Evolutionary conservation across 345 rosid species (phyloP).

Genomic region (Euclidium syriacum): DNA sequence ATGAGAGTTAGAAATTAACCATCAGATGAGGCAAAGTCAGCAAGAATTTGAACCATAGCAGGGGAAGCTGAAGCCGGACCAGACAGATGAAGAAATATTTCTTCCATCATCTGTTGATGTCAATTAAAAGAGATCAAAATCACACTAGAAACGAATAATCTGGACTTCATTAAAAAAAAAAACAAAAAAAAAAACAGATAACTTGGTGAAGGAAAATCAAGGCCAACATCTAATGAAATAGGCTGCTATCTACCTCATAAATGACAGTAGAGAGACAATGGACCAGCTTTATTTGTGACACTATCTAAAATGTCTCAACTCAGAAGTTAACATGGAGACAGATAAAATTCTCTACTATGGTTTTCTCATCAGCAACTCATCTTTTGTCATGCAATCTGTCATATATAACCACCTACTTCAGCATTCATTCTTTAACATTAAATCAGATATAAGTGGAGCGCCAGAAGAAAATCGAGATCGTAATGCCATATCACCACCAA

Average conservation of each 20-base stretch:
- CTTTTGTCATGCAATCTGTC: slow-evolving; percentile 1
- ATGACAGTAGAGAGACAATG: neutral
- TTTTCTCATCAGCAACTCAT: neutral
- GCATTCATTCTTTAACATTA: slow-evolving; percentile 5
- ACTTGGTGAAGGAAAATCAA: neutral
- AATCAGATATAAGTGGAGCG: slow-evolving; percentile 1
- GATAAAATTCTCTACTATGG: slow-evolving; percentile 7
- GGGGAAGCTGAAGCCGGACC: slow-evolving; percentile 76
- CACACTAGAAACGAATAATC: slow-evolving; percentile 9
- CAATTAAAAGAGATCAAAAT: slow-evolving; percentile 8
- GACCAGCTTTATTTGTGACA: neutral
- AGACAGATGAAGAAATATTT: slow-evolving; percentile 71
- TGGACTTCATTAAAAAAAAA: neutral
- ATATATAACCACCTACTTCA: slow-evolving; percentile 19
- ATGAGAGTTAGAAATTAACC: slow-evolving; percentile 47
- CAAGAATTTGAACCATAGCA: slow-evolving; percentile 93
- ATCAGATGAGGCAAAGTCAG: slow-evolving; percentile 94
- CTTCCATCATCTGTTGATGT: slow-evolving; percentile 88
- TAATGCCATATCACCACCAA: neutral
- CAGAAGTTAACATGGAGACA: slow-evolving; percentile 8
- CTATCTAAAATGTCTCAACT: slow-evolving; percentile 1
- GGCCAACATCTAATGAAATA: neutral
- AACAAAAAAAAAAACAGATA: neutral
- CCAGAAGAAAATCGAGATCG: neutral
- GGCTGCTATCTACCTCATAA: slow-evolving; percentile 4